These are phyloP conservation scores for Euphrasia arctica DNA, from an alignment of 305 asterid genomes.

Conservation along the genomic window DNA sequence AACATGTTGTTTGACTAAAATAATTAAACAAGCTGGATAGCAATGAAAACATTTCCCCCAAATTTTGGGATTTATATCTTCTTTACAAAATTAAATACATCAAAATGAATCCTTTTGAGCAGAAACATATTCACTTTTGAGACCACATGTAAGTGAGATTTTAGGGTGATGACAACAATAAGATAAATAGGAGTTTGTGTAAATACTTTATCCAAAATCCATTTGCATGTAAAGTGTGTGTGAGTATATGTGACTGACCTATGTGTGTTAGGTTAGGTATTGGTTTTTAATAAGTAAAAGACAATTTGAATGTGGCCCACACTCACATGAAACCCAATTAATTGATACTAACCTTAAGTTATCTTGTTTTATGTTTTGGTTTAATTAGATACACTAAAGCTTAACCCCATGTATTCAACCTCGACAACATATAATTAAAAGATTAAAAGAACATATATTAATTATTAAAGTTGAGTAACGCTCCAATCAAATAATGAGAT, in stretches of 20 bases:
- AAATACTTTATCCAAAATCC: not conserved
- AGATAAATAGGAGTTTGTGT: not conserved
- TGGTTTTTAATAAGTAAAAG: conserved; percentile 31
- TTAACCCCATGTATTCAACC: too few relatives aligned
- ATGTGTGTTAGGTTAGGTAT: conserved; percentile 33
- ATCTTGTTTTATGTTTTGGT: conserved; percentile 34
- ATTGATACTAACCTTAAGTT: conserved; percentile 20
- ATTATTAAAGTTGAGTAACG: conserved; percentile 35
- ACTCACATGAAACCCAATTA: conserved; percentile 53
- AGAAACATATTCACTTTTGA: conserved; percentile 29
- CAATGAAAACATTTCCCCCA: conserved; percentile 38
- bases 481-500: conserved; percentile 37
- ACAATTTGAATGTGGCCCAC: conserved; percentile 30
- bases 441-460: too few relatives aligned
- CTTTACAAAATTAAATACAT: conserved; percentile 27
- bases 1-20: not conserved
- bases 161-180: not conserved
- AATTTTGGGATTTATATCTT: conserved; percentile 36
- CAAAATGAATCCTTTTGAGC: conserved; percentile 33
- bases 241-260: conserved; percentile 29
- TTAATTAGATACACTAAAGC: not conserved
- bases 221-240: not conserved
- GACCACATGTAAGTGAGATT: conserved; percentile 33
- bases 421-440: too few relatives aligned
- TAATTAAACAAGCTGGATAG: conserved; percentile 25